These are phyloP conservation scores for Suhomyces sp. DNA, from an alignment of 805 yeast species.

Conservation along the genomic window DNA sequence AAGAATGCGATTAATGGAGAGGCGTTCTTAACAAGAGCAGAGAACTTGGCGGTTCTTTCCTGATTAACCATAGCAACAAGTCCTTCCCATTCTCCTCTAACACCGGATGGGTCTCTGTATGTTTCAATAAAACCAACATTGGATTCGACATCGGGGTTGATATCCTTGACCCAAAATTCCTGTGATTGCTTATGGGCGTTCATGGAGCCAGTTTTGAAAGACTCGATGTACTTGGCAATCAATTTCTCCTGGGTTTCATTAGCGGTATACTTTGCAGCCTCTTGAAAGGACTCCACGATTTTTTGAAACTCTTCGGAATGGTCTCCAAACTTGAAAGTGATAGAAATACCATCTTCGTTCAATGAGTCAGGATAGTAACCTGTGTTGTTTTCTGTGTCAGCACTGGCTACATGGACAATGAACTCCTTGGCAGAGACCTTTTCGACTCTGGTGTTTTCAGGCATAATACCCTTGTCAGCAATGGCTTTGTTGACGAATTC, in stretches of 20 bases:
- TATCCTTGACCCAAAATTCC: slow-evolving; percentile 82
- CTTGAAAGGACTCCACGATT: slow-evolving; percentile 52
- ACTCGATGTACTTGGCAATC: slow-evolving; percentile 62
- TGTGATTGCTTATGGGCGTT: slow-evolving; percentile 83
- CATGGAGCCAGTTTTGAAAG: slow-evolving; percentile 80
- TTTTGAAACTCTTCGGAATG: slow-evolving; percentile 61
- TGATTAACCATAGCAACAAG: slow-evolving; percentile 86
- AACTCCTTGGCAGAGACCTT: slow-evolving; percentile 50
- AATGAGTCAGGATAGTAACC: slow-evolving; percentile 49
- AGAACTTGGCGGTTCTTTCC: slow-evolving; percentile 79
- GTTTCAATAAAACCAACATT: slow-evolving; percentile 92
- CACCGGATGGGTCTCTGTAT: slow-evolving; percentile 88
- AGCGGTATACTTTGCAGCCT: slow-evolving; percentile 64
- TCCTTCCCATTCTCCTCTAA: slow-evolving; percentile 93
- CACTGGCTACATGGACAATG: slow-evolving; percentile 67
- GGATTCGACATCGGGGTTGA: slow-evolving; percentile 67
- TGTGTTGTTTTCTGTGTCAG: slow-evolving; percentile 46
- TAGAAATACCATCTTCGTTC: slow-evolving; percentile 35
- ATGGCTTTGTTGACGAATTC: slow-evolving; percentile 64
- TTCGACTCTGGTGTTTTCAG: slow-evolving; percentile 75
- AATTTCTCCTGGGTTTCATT: slow-evolving; percentile 68
- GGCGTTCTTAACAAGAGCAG: slow-evolving; percentile 65
- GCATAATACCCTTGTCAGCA: slow-evolving; percentile 61
- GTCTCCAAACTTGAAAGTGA: slow-evolving; percentile 72
- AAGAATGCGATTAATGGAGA: slow-evolving; percentile 57